Evolutionary conservation across 306 rosid genomes (phyloP), one percentile per base, ranked within the genome.

Genomic region (Boehmeria nivea): DNA sequence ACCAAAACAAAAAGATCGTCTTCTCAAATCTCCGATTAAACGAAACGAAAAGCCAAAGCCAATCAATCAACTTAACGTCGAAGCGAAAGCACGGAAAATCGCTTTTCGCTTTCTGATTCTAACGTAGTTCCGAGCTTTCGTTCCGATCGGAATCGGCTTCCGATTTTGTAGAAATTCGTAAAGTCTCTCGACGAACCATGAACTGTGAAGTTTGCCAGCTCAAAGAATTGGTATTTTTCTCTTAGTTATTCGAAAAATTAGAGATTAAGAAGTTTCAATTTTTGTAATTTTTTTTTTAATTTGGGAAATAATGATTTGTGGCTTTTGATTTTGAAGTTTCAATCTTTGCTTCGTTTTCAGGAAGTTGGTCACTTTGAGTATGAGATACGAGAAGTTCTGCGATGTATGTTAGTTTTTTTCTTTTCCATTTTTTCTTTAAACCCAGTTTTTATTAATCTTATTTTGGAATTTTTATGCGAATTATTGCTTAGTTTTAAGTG

Each of bases 121-220:
- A 66, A 76, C 81, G 79, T 72, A n/a, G n/a, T n/a, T n/a, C n/a
- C n/a, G n/a, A n/a, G n/a, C n/a, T n/a, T n/a, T 34, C 38, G 10
- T 64, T 60, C 51, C 61, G 2, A 38, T 25, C 19, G 4, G 28
- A 58, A 13, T 37, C 36, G 66, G 16, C 20, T 3, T 2, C 22
- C 19, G 38, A 27, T 20, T 38, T 21, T 20, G 65, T 60, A 10
- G 51, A 55, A n/a, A n/a, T n/a, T n/a, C n/a, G n/a, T n/a, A n/a
- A n/a, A n/a, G n/a, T n/a, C n/a, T 51, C 55, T 17, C 68, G 10
- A 49, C 47, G 24, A 79, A 43, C 64, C 61, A 86, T 89, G 97
- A 89, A 79, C 78, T 89, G 97, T 50, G 95, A 89, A 82, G 90
- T 81, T 69, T 89, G 95, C 74, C 95, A 83, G 43, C 97, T 89